Base-by-base conservation (phyloP, 1,284 basidiomycete species). In the Rhizoctonia solani region DNA sequence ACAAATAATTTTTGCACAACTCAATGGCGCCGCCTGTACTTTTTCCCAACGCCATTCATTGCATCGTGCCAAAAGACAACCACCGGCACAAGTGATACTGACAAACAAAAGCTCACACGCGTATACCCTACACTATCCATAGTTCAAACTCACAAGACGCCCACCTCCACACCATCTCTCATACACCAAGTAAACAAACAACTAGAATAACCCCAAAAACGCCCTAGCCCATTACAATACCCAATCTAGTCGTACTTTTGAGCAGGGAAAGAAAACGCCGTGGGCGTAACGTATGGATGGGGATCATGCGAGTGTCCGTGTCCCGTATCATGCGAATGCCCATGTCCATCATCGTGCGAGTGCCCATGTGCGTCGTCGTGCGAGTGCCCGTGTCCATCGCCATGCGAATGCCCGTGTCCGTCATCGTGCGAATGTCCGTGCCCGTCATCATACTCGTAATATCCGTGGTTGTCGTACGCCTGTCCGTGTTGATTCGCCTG, bases 161-260 rank as follows among this genome's bases (percentile, higher is more conserved):
- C n/a, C n/a, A n/a, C n/a, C n/a, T n/a, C n/a, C n/a, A n/a, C n/a
- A n/a, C n/a, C n/a, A n/a, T n/a, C n/a, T n/a, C n/a, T n/a, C n/a
- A n/a, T n/a, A n/a, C n/a, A n/a, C n/a, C n/a, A n/a, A n/a, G n/a
- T n/a, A n/a, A n/a, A n/a, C n/a, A n/a, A n/a, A 8, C 37, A 39
- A 39, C 8, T 39, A 39, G 9, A 39, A 39, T 39, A 8, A 39
- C 16, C 37, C 37, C 37, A 39, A 39, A 39, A 59, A 47, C 56
- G 56, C 44, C 39, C 42, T 21, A n/a, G n/a, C n/a, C n/a, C n/a
- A n/a, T n/a, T n/a, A n/a, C n/a, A n/a, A n/a, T 49, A 16, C 19
- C 49, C 56, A 41, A 75, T 75, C 52, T 73, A 72, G 21, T 72
- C 75, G 13, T 75, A 73, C 50, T 72, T 74, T 66, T 73, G 25